Evolutionary conservation across 139 green algal genomes (phyloP).

Genomic region (Chlamydomonas incerta): DNA sequence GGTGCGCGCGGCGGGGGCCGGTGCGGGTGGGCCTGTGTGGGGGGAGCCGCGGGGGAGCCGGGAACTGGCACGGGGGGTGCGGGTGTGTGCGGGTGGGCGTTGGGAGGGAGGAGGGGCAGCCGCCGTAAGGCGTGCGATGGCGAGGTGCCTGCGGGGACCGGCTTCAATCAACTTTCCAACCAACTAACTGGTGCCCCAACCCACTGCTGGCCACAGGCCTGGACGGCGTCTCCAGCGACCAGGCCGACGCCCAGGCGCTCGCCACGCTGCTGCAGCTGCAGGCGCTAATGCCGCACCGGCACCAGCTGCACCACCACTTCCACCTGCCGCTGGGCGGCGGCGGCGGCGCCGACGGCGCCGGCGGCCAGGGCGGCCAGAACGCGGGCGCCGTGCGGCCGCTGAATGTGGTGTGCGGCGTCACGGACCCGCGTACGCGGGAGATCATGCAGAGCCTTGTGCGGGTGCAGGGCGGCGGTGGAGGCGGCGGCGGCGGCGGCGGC

Average conservation of each 20-base stretch:
- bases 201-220: background rate
- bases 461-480: background rate
- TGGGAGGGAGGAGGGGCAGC: background rate
- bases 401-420: conserved; percentile 28
- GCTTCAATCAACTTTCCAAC: no score
- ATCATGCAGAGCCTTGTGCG: background rate
- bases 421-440: conserved; percentile 6
- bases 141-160: no score
- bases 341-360: no score
- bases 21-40: no score
- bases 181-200: no score
- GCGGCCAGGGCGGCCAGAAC: no score
- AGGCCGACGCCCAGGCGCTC: conserved; percentile 34
- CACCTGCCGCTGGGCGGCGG: background rate
- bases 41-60: no score
- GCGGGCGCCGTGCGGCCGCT: background rate
- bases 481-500: background rate
- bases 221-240: background rate
- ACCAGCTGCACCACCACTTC: background rate
- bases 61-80: no score
- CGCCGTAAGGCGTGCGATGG: no score
- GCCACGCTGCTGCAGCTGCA: conserved; percentile 55
- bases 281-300: conserved; percentile 16
- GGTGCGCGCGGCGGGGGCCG: no score
- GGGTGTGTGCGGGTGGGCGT: no score